Conservation (phyloP, 2,329 filamentous ascomycete genomes). For the Onygenales sp. region DNA sequence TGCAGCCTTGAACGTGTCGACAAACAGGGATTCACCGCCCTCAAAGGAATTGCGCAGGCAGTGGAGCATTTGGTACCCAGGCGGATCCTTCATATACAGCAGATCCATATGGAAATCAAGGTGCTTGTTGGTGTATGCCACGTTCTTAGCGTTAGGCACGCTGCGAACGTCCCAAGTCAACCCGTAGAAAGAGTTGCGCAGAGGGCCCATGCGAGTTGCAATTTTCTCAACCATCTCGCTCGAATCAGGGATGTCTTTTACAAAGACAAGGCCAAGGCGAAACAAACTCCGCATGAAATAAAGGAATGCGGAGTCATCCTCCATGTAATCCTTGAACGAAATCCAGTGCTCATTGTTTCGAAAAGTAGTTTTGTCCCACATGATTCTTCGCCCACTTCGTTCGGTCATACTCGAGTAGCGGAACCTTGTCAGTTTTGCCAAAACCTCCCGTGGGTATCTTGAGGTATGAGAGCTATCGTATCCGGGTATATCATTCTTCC, state of each 20-base stretch:
- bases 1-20: conserved; percentile 60
- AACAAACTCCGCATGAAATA: conserved; percentile 54
- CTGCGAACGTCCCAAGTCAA: conserved; percentile 81
- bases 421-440: conserved; percentile 9
- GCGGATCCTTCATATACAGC: conserved; percentile 71
- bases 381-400: conserved; percentile 13
- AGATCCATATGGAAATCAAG: conserved; percentile 91
- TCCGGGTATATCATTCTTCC: conserved; percentile 47
- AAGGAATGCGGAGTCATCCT: conserved; percentile 47
- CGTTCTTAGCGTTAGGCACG: conserved; percentile 75
- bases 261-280: conserved; percentile 63
- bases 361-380: conserved; percentile 35
- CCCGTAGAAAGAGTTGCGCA: conserved; percentile 87
- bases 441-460: conserved; percentile 14
- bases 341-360: conserved; percentile 43
- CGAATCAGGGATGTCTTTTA: conserved; percentile 62
- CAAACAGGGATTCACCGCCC: conserved; percentile 81
- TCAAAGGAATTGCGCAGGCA: conserved; percentile 70
- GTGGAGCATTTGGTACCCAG: conserved; percentile 78
- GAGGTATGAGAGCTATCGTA: conserved; percentile 35
- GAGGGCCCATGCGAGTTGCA: conserved; percentile 60
- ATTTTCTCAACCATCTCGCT: conserved; percentile 58
- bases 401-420: not conserved
- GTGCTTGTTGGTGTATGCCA: conserved; percentile 75
- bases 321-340: conserved; percentile 64